Evolutionary conservation across 2,329 filamentous ascomycete genomes (phyloP).

Genomic region (Paracamarosporium sp.): DNA sequence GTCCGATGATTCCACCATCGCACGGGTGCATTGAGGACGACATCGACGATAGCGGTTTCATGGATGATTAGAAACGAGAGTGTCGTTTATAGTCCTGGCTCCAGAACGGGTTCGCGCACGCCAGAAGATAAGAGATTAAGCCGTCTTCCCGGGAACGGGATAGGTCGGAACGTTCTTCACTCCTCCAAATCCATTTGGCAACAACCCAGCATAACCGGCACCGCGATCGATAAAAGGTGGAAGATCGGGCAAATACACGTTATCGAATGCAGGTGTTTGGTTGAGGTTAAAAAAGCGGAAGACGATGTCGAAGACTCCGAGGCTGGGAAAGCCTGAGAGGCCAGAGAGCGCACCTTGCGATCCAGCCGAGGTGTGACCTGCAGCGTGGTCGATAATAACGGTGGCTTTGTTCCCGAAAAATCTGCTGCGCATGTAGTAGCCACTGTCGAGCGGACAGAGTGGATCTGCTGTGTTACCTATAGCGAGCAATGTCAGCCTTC

Average conservation of each 20-base stretch:
- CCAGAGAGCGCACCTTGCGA: slow-evolving; percentile 3
- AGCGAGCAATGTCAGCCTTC: not conserved
- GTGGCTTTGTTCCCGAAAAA: slow-evolving; percentile 6
- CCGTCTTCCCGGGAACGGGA: not conserved
- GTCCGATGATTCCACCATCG: slow-evolving; percentile 5
- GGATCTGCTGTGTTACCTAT: slow-evolving; percentile 6
- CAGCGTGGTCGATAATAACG: slow-evolving; percentile 8
- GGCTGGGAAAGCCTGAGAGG: not conserved
- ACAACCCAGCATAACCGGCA: slow-evolving; percentile 6
- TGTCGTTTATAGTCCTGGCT: too few species aligned
- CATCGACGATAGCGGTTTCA: slow-evolving; percentile 13
- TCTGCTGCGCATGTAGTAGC: slow-evolving; percentile 3
- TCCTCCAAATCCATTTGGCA: slow-evolving; percentile 4
- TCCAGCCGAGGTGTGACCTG: not conserved
- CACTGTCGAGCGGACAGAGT: slow-evolving; percentile 6
- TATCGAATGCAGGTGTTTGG: not conserved
- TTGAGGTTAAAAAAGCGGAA: slow-evolving; percentile 10
- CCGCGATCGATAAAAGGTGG: slow-evolving; percentile 3
- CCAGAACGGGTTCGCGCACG: too few species aligned
- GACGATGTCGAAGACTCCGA: slow-evolving; percentile 11
- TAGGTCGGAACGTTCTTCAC: slow-evolving; percentile 2
- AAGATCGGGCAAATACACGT: slow-evolving; percentile 3
- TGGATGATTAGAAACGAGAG: slow-evolving; percentile 1
- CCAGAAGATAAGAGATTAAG: not conserved
- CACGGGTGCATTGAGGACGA: not conserved